phyloP scores from a whole-genome alignment of 345 rosid genomes.

The Eucalyptus grandis region DNA sequence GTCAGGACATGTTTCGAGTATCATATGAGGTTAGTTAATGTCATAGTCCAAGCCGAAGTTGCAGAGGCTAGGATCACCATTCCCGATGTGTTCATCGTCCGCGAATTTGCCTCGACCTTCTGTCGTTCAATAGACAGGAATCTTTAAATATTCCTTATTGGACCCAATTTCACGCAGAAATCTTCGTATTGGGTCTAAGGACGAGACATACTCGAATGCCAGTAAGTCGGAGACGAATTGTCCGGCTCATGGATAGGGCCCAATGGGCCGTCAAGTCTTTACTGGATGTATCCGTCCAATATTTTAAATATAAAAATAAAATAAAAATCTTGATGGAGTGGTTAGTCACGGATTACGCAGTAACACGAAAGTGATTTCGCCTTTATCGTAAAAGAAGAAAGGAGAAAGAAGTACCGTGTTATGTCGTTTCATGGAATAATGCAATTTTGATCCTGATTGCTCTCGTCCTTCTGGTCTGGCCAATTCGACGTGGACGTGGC shows the following conservation, averaged over 20 bases:
- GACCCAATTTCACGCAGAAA: neutral
- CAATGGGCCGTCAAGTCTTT: neutral
- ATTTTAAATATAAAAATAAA: neutral
- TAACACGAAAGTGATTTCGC: neutral
- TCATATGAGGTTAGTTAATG: neutral
- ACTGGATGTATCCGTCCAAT: neutral
- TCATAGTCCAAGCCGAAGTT: neutral
- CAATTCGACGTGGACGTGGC: neutral
- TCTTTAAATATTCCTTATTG: neutral
- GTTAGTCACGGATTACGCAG: neutral
- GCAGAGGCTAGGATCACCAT: neutral
- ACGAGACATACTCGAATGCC: neutral
- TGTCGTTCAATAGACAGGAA: rapidly evolving
- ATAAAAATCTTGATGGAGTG: neutral
- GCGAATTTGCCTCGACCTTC: neutral
- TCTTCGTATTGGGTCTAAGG: neutral
- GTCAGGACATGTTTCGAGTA: neutral
- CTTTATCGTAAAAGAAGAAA: neutral
- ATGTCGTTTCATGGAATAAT: neutral
- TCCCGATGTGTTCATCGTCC: neutral
- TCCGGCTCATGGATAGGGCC: neutral
- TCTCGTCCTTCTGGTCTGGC: neutral
- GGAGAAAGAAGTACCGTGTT: rapidly evolving
- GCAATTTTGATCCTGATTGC: neutral
- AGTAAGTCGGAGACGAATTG: neutral